These are phyloP conservation scores for Aspergillus indologenus DNA, from an alignment of 495 filamentous ascomycete genomes.

Conservation along the genomic window DNA sequence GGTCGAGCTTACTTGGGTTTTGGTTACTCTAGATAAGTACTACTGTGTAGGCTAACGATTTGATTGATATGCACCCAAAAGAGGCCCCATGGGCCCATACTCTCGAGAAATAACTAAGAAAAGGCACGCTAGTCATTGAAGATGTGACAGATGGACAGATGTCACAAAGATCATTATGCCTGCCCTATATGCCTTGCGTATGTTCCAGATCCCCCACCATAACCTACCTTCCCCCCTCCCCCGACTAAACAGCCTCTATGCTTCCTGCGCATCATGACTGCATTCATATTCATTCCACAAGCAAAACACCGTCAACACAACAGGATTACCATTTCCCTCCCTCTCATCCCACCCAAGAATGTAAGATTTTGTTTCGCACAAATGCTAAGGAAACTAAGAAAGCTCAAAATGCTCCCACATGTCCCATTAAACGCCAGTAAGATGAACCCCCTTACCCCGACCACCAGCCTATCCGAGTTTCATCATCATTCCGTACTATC, in stretches of 20 bases:
- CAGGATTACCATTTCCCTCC: not conserved
- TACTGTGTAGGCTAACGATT: too few species aligned
- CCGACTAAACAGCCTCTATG: not conserved
- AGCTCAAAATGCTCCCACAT: not conserved
- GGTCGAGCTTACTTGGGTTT: not conserved
- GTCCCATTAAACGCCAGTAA: not conserved
- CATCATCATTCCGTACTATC: conserved; percentile 6
- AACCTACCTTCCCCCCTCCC: not conserved
- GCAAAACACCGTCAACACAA: not conserved
- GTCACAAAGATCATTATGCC: too few species aligned
- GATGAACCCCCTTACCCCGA: not conserved
- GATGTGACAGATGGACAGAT: not conserved
- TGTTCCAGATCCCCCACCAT: too few species aligned
- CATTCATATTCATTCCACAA: conserved; percentile 1
- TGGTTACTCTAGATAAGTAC: too few species aligned
- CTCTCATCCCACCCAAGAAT: not conserved
- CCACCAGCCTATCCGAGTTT: not conserved
- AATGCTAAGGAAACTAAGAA: not conserved
- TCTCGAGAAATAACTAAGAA: too few species aligned
- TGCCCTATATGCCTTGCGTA: too few species aligned
- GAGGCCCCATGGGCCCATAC: too few species aligned
- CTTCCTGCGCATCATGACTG: conserved; percentile 8
- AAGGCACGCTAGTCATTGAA: too few species aligned
- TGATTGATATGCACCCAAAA: too few species aligned
- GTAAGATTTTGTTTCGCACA: not conserved